Conservation (phyloP, 2,329 filamentous ascomycete genomes). For the Erysiphe pulchra region DNA sequence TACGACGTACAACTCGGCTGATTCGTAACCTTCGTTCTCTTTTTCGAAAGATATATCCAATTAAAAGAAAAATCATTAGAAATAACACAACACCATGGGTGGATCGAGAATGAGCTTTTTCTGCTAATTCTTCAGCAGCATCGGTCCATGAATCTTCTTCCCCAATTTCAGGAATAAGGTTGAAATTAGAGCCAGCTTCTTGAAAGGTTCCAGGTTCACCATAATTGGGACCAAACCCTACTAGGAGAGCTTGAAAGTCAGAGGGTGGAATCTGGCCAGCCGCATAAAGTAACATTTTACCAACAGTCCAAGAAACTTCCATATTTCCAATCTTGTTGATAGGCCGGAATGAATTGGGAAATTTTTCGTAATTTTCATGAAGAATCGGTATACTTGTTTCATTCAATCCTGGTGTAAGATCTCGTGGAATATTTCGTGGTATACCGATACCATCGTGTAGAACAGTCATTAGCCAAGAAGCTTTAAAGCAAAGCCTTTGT, state of each 20-base stretch:
- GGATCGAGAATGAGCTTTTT: constrained; percentile 37
- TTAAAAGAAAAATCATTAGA: constrained; percentile 41
- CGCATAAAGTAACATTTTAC: constrained; percentile 89
- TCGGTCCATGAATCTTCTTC: constrained; percentile 33
- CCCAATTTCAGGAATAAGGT: constrained; percentile 12
- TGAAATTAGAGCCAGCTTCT: constrained; percentile 36
- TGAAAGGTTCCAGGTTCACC: constrained; percentile 42
- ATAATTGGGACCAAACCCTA: constrained; percentile 78
- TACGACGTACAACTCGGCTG: constrained; percentile 25
- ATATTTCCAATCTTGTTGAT: constrained; percentile 77
- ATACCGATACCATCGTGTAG: constrained; percentile 90
- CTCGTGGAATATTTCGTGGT: constrained; percentile 58
- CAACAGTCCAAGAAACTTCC: constrained; percentile 91
- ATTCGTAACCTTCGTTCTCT: constrained; percentile 45
- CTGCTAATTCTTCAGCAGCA: constrained; percentile 31
- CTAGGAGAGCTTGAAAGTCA: constrained; percentile 31
- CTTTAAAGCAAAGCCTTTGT: constrained; percentile 85
- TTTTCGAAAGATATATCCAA: constrained; percentile 51
- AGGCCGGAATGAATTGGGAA: constrained; percentile 67
- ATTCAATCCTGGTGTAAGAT: constrained; percentile 22
- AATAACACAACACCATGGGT: constrained; percentile 47
- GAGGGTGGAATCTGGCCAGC: constrained; percentile 58
- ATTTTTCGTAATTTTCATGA: constrained; percentile 46
- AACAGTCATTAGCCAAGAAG: constrained; percentile 91
- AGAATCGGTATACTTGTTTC: constrained; percentile 36